Conservation (phyloP, 768 basidiomycete species). For the Mycena rosella region DNA sequence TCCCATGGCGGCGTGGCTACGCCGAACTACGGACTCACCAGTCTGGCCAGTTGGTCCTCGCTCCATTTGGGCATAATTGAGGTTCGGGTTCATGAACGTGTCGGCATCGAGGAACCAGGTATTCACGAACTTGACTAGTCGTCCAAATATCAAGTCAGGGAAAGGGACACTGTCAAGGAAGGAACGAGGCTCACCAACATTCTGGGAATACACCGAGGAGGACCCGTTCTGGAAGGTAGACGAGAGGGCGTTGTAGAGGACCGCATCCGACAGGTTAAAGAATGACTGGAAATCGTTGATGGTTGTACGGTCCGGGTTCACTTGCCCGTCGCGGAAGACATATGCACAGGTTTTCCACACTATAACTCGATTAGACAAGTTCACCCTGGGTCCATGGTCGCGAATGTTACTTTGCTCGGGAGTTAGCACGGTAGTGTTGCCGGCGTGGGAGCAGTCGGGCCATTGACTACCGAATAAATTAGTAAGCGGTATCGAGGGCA, state of each 20-base stretch:
- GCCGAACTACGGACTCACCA: slow-evolving; percentile 44
- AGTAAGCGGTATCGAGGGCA: neutral
- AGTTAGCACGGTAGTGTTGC: slow-evolving; percentile 68
- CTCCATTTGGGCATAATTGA: slow-evolving; percentile 69
- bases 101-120: slow-evolving; percentile 70
- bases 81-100: slow-evolving; percentile 75
- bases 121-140: slow-evolving; percentile 57
- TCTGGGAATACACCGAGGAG: slow-evolving; percentile 56
- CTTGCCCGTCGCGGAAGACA: slow-evolving; percentile 67
- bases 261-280: slow-evolving; percentile 64
- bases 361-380: slow-evolving; percentile 34
- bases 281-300: slow-evolving; percentile 70
- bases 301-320: slow-evolving; percentile 72
- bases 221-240: slow-evolving; percentile 49
- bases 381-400: neutral
- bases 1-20: neutral
- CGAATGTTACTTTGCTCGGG: slow-evolving; percentile 59
- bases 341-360: slow-evolving; percentile 75
- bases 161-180: neutral
- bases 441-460: slow-evolving; percentile 72
- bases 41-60: slow-evolving; percentile 54
- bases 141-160: neutral
- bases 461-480: slow-evolving; percentile 58
- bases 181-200: slow-evolving; percentile 48
- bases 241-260: slow-evolving; percentile 29